Evolutionary conservation across 768 basidiomycete genomes (phyloP).

Genomic region (Hydnomerulius pinastri): DNA sequence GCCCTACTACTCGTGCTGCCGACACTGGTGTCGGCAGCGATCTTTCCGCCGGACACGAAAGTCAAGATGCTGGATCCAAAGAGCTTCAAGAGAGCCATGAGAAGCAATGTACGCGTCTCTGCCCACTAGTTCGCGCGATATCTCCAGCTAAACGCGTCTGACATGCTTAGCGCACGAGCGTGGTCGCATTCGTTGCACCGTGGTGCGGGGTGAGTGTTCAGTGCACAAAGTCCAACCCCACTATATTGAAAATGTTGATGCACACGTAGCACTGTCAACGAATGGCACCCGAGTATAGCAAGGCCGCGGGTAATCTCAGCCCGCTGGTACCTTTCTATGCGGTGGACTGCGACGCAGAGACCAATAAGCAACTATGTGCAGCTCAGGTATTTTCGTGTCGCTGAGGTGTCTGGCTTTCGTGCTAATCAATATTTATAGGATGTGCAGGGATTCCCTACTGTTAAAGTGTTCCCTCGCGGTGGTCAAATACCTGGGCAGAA

Average conservation of each 20-base stretch:
- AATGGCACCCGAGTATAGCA: conserved; percentile 83
- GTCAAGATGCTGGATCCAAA: conserved; percentile 78
- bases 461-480: conserved; percentile 90
- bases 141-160: background rate
- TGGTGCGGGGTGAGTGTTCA: conserved; percentile 80
- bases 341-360: conserved; percentile 86
- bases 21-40: conserved; percentile 42
- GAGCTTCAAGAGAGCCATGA: conserved; percentile 71
- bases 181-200: conserved; percentile 93
- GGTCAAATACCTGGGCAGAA: conserved; percentile 56
- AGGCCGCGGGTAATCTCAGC: conserved; percentile 74
- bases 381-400: conserved; percentile 55
- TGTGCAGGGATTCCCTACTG: conserved; percentile 89
- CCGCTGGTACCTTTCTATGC: conserved; percentile 89
- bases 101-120: conserved; percentile 60
- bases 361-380: conserved; percentile 80
- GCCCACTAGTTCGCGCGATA: background rate
- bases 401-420: background rate
- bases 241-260: background rate
- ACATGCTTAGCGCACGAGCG: conserved; percentile 57
- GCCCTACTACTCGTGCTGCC: conserved; percentile 31
- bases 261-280: conserved; percentile 72
- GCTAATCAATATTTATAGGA: conserved; percentile 40
- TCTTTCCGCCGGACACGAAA: conserved; percentile 51
- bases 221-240: background rate